These are phyloP conservation scores for Fusarium marasasianum DNA, from an alignment of 2,329 filamentous ascomycete species.

Conservation along the genomic window DNA sequence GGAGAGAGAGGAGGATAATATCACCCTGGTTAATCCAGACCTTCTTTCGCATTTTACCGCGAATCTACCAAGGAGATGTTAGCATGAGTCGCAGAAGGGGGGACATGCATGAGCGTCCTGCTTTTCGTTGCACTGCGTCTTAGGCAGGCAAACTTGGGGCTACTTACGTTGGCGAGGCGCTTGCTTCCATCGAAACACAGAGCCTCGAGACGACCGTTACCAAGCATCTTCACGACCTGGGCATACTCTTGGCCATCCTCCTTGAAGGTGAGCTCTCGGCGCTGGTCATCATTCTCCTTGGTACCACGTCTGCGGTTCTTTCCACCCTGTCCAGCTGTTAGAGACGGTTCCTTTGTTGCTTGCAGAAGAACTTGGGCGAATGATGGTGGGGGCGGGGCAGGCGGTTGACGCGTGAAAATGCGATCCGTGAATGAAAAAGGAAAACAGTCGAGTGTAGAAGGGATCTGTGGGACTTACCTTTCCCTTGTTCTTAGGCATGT, in stretches of 20 bases:
- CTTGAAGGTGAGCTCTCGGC: constrained; percentile 98
- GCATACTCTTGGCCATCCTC: constrained; percentile 85
- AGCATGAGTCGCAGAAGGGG: constrained; percentile 54
- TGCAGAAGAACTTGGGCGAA: constrained; percentile 24
- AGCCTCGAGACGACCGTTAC: constrained; percentile 92
- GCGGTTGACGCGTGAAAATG: constrained; percentile 25
- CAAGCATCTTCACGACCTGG: constrained; percentile 83
- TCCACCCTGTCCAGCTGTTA: constrained; percentile 74
- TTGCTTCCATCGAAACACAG: constrained; percentile 87
- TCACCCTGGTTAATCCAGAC: constrained; percentile 99
- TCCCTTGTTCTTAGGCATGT: constrained; percentile 99
- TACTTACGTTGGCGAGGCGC: constrained; percentile 54
- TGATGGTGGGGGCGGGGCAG: constrained; percentile 46
- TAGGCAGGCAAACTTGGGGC: background rate
- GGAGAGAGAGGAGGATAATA: constrained; percentile 87
- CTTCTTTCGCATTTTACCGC: constrained; percentile 99
- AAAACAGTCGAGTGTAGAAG: background rate
- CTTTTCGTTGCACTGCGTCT: background rate
- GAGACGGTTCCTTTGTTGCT: constrained; percentile 10
- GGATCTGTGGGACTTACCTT: constrained; percentile 69
- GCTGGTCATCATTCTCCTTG: constrained; percentile 99
- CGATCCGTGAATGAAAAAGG: background rate
- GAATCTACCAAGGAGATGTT: constrained; percentile 67
- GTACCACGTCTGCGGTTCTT: constrained; percentile 99
- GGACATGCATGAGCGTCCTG: background rate